Percentiles rank a stretch among this genome's conserved stretches.
phyloP scores from a whole-genome alignment of 1,139 yeast species.

The Lodderomyces orthopsilosis region DNA sequence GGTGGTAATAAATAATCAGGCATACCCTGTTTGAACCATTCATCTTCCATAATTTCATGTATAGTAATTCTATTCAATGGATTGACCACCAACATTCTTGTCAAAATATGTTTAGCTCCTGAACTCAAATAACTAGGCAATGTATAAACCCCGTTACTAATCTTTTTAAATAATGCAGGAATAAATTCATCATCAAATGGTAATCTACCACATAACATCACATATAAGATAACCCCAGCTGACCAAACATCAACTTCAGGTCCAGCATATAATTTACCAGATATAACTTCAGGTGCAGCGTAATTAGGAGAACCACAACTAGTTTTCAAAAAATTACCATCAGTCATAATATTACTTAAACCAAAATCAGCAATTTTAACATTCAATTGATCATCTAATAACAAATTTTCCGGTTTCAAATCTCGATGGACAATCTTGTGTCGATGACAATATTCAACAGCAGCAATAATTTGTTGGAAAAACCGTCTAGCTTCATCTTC shows the following conservation, averaged over 20 bases:
- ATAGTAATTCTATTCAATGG: conserved; percentile 95
- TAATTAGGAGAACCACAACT: conserved; percentile 97
- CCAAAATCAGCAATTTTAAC: conserved; percentile 98
- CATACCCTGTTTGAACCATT: conserved; percentile 86
- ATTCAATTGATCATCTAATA: conserved; percentile 85
- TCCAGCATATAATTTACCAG: conserved; percentile 95
- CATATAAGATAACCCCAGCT: conserved; percentile 93
- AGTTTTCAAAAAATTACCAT: conserved; percentile 93
- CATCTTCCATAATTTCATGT: conserved; percentile 91
- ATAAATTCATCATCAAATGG: conserved; percentile 98
- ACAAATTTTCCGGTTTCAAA: conserved; percentile 88
- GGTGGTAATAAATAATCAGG: conserved; percentile 82
- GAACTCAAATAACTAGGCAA: conserved; percentile 84
- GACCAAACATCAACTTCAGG: conserved; percentile 99
- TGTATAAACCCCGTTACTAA: conserved; percentile 91
- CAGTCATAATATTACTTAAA: conserved; percentile 93
- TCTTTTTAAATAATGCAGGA: conserved; percentile 93
- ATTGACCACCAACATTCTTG: conserved; percentile 93
- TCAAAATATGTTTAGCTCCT: conserved; percentile 84
- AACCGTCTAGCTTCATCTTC: conserved; percentile 93
- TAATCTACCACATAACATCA: conserved; percentile 93
- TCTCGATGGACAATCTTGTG: conserved; percentile 98
- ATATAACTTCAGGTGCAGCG: conserved; percentile 97
- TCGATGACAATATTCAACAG: conserved; percentile 96
- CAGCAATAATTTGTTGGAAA: conserved; percentile 96